Base-by-base conservation (phyloP, 2,329 filamentous ascomycete species). In the Penicillium nordicum region DNA sequence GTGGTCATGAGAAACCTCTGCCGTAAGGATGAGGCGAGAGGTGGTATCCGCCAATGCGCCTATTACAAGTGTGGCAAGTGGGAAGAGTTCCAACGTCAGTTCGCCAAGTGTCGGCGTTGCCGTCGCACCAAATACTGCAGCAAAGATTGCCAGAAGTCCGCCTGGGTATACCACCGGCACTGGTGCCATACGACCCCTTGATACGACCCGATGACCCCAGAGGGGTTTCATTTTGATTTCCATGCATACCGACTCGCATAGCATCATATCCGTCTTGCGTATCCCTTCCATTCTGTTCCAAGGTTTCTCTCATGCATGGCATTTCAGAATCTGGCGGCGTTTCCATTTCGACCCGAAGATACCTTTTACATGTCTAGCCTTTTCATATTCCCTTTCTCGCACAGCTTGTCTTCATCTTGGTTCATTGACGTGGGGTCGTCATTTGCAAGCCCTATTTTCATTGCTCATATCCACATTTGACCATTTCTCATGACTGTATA, bases 1-100 rank as follows among this genome's bases (percentile, higher is more conserved):
- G 94, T 99, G 16, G 94, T 99, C 44, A 99, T 99, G 94, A 85
- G 94, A 62, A 99, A 99, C 72, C 84, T 99, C 48, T 99, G 94
- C 80, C 90, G 94, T 62, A 99, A 99, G 78, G 94, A 99, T 72
- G 94, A 99, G 71, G 90, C 89, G 11, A 84, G 90, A 46, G 94
- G 94, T 41, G 94, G 94, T 57, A 97, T 99, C 65, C 84, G 94
- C 55, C 94, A 99, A 73, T 99, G 94, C 74, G 94, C 94, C 52
- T 97, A 97, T 78, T 99, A 96, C 78, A 87, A 96, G 75, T 99
- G 94, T 74, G 93, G 93, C 58, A 97, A 96, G 72, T 99, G 94
- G 94, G 94, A 99, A 74, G 90, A 97, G 76, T 97, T 86, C 73
- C 92, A 93, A 38, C 86, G 94, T 59, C 93, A 99, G 72, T 99